Percentiles rank a stretch among this genome's conserved stretches.
phyloP scores from a whole-genome alignment of 768 basidiomycete species.

The Daedaleopsis sinensis region DNA sequence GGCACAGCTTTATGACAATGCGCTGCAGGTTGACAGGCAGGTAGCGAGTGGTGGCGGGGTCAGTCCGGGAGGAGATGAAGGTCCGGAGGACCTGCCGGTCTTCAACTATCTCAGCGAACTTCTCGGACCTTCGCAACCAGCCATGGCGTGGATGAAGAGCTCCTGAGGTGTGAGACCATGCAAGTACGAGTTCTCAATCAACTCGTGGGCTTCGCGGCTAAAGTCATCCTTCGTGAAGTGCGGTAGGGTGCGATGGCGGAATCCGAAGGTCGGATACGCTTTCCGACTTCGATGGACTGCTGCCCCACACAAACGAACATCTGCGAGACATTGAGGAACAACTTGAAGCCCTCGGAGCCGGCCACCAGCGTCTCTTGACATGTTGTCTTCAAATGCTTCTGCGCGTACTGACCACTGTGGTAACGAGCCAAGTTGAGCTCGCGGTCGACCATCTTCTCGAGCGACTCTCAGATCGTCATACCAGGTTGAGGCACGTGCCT shows the following conservation, averaged over 20 bases:
- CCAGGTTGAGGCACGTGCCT: slow-evolving; percentile 82
- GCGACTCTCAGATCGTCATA: slow-evolving; percentile 99
- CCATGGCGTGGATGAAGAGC: slow-evolving; percentile 99
- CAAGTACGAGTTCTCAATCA: slow-evolving; percentile 98
- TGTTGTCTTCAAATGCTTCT: slow-evolving; percentile 98
- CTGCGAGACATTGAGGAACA: slow-evolving; percentile 99
- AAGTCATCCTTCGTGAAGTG: slow-evolving; percentile 99
- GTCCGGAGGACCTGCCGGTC: slow-evolving; percentile 79
- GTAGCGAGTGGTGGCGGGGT: slow-evolving; percentile 75
- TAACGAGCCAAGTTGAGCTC: slow-evolving; percentile 96
- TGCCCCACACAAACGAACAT: slow-evolving; percentile 99
- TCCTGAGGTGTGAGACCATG: slow-evolving; percentile 97
- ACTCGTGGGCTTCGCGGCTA: slow-evolving; percentile 95
- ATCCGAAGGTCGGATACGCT: slow-evolving; percentile 98
- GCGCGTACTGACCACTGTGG: slow-evolving; percentile 93
- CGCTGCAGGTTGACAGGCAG: slow-evolving; percentile 96
- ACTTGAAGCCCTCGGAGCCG: slow-evolving; percentile 97
- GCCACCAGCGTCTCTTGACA: slow-evolving; percentile 99
- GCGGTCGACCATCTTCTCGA: slow-evolving; percentile 87
- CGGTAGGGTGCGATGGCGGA: slow-evolving; percentile 93
- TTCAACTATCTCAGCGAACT: slow-evolving; percentile 61
- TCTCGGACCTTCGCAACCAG: slow-evolving; percentile 94
- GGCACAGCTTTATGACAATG: no score
- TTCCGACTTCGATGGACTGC: slow-evolving; percentile 97
- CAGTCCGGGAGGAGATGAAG: slow-evolving; percentile 83